Base-by-base conservation (phyloP, 768 basidiomycete genomes). In the Naematelia encephala region DNA sequence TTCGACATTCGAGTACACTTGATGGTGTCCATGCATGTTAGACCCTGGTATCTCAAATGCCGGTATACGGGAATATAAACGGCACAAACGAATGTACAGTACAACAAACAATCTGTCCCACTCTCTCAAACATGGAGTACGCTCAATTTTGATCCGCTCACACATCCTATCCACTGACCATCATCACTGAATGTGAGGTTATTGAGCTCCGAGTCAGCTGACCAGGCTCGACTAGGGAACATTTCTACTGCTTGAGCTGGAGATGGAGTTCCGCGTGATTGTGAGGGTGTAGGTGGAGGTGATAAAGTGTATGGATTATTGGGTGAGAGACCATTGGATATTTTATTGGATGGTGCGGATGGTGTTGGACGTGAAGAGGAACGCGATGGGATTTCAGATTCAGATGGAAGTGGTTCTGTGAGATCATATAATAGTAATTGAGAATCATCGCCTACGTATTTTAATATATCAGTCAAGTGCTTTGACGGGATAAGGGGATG, bases 371-470 rank as follows among this genome's bases (percentile, higher is more conserved):
- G 57, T n/a, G 63, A 56, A 16, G 34, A 39, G 8, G 34, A 39
- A 16, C 34, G 34, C 8, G 34, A 39, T 16, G 34, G 34, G 8
- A 16, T 16, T 8, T 39, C 34, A 16, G 34, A 39, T 39, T 16
- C 34, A 47, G 60, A 60, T 19, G 69, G 71, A 8, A 74, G 54
- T 11, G 67, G 71, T 14, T 45, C 29, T 12, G 72, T 70, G n/a
- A 96, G 82, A 74, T 98, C 93, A 90, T 93, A 98, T 13, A 98
- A 76, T 10, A 96, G 80, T n/a, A 96, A 81, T 79, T 94, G 92
- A 63, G 88, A 88, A 78, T 98, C 93, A 75, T 98, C 93, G 56
- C 86, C 92, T 96, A 59, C 23, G 11, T n/a, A 12, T n/a, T n/a
- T n/a, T n/a, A 45, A 4, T 11, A 51, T 22, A 22, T 12, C 22